phyloP scores from a whole-genome alignment of 179 eudicot species.

The Nepenthes alata region DNA sequence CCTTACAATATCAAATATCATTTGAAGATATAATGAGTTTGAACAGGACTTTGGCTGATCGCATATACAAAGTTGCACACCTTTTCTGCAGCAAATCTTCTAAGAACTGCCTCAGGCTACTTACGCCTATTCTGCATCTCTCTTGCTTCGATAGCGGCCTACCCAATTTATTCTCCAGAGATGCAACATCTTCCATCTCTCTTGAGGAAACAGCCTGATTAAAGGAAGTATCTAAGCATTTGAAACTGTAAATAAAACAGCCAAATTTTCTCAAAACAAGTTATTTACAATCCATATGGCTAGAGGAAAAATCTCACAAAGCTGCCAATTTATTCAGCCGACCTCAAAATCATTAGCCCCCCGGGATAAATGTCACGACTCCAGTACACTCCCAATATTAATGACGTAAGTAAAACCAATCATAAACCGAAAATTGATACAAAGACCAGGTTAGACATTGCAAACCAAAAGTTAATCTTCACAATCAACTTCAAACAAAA shows the following conservation, averaged over 20 bases:
- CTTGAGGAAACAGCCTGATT: slow-evolving; percentile 61
- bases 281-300: too few relatives aligned
- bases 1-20: slow-evolving; percentile 24
- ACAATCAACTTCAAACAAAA: too few relatives aligned
- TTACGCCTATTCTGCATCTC: slow-evolving; percentile 83
- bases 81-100: slow-evolving; percentile 84
- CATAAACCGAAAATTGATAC: too few relatives aligned
- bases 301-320: too few relatives aligned
- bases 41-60: not conserved
- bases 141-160: slow-evolving; percentile 68
- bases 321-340: too few relatives aligned
- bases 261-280: too few relatives aligned
- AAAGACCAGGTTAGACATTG: too few relatives aligned
- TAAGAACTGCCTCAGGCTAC: slow-evolving; percentile 79
- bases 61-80: slow-evolving; percentile 16
- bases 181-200: slow-evolving; percentile 76
- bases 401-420: too few relatives aligned
- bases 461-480: too few relatives aligned
- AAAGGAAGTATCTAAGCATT: slow-evolving; percentile 1
- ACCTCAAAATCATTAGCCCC: too few relatives aligned
- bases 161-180: slow-evolving; percentile 84
- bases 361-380: too few relatives aligned
- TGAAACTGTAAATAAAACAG: not conserved
- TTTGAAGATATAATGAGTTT: slow-evolving; percentile 3
- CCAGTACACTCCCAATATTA: too few relatives aligned